A percentile compares a stretch with the other conserved stretches of the same genome.
phyloP scores from a whole-genome alignment of 768 basidiomycete genomes.

The Pholiota conissans region DNA sequence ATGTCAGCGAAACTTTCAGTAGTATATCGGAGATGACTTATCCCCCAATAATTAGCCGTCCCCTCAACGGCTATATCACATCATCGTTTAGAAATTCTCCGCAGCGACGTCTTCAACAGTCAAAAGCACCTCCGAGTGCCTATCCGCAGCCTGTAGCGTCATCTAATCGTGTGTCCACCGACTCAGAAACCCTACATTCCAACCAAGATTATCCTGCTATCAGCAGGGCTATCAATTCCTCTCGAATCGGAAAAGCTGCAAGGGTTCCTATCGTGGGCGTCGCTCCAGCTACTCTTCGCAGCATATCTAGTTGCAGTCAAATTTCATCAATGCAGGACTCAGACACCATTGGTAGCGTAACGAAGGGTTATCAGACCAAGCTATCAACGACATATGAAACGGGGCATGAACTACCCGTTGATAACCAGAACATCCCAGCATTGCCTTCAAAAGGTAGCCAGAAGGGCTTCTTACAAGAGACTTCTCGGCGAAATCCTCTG shows the following conservation, averaged over 20 bases:
- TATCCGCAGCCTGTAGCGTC: slow-evolving; percentile 28
- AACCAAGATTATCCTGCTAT: slow-evolving; percentile 24
- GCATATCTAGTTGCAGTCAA: slow-evolving; percentile 19
- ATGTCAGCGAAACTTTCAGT: slow-evolving; percentile 43
- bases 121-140: slow-evolving; percentile 33
- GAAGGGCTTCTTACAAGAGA: slow-evolving; percentile 11
- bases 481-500: slow-evolving; percentile 11
- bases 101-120: slow-evolving; percentile 8
- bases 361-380: slow-evolving; percentile 20
- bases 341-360: slow-evolving; percentile 20
- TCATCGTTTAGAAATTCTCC: not conserved
- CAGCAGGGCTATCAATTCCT: slow-evolving; percentile 25
- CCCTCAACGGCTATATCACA: slow-evolving; percentile 6
- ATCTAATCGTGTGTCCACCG: slow-evolving; percentile 27
- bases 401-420: slow-evolving; percentile 13
- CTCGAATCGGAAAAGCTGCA: slow-evolving; percentile 15
- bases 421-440: slow-evolving; percentile 12
- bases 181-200: slow-evolving; percentile 42
- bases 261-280: slow-evolving; percentile 32
- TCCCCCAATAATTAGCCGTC: slow-evolving; percentile 36
- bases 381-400: slow-evolving; percentile 23
- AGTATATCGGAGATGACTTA: slow-evolving; percentile 58
- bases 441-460: slow-evolving; percentile 14
- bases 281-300: slow-evolving; percentile 31
- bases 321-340: slow-evolving; percentile 19